Percentiles rank a stretch among this genome's conserved stretches.
Conservation (phyloP, 495 filamentous ascomycete genomes). For the Penicillium bialowiezense region DNA sequence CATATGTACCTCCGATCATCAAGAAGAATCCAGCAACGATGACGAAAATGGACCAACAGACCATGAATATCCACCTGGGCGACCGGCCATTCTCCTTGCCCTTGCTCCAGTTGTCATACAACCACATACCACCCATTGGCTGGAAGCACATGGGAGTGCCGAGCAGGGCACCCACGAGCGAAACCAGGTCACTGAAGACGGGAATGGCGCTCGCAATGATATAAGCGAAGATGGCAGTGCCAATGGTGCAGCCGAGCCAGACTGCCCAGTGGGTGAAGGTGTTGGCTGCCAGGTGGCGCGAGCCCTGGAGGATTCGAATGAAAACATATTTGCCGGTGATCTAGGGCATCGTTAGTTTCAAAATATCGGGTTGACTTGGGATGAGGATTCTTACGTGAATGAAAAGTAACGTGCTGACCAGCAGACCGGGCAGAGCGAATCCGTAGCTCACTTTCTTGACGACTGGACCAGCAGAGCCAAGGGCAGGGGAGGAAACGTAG, state of each 20-base stretch:
- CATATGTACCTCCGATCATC: slow-evolving; percentile 17
- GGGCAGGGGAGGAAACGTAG: slow-evolving; percentile 62
- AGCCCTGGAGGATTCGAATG: slow-evolving; percentile 50
- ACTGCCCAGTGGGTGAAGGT: slow-evolving; percentile 48
- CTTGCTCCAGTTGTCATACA: slow-evolving; percentile 36
- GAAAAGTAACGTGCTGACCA: slow-evolving; percentile 22
- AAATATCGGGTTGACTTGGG: slow-evolving; percentile 41
- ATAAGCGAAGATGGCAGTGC: slow-evolving; percentile 57
- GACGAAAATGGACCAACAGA: neutral
- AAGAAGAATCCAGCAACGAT: slow-evolving; percentile 8
- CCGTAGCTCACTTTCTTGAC: slow-evolving; percentile 70
- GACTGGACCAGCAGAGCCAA: slow-evolving; percentile 57
- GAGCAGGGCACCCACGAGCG: slow-evolving; percentile 56
- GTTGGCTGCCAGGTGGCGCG: slow-evolving; percentile 51
- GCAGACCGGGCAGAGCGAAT: slow-evolving; percentile 57
- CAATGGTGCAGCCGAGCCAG: slow-evolving; percentile 54
- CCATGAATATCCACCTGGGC: neutral
- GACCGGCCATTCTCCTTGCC: neutral
- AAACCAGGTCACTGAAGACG: slow-evolving; percentile 60
- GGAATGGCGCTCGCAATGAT: slow-evolving; percentile 66
- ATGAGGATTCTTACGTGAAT: slow-evolving; percentile 16
- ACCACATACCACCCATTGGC: slow-evolving; percentile 36
- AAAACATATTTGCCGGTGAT: slow-evolving; percentile 55
- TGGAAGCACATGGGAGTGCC: slow-evolving; percentile 34
- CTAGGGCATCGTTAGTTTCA: slow-evolving; percentile 1